Base-by-base conservation (phyloP, 73 alveolate species). In the Blepharisma japonicum region DNA sequence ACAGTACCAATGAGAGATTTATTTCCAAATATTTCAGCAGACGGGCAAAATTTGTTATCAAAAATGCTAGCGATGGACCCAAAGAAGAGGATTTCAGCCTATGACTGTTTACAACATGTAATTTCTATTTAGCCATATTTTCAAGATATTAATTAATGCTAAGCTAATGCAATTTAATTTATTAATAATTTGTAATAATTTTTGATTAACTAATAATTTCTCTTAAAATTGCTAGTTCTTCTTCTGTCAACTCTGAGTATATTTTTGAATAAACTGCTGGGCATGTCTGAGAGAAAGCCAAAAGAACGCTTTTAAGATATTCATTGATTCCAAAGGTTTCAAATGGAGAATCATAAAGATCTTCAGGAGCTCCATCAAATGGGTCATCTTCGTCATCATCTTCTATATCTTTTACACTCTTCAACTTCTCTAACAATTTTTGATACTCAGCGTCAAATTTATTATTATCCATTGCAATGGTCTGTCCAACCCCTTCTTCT, bases 301-400 rank as follows among this genome's bases (percentile, higher is more conserved):
- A 71, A 5, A 8, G 51, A 23, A 45, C 51, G 7, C 6, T 47
- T 71, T 11, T 47, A 71, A 68, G 46, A 39, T 21, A 71, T 71
- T 47, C 83, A 77, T 50, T 32, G 0, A 32, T 32, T 32, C 42
- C 85, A 53, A 56, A 70, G 32, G 68, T 74, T 68, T 86, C 93
- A 11, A 86, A 74, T n/a, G 86, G 86, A 25, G 87, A 76, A 46
- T 86, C 93, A 77, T 83, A 86, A 14, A 68, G 55, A 21, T 86
- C 89, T 6, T 81, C 84, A 77, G 77, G 79, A 27, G 68, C 83
- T 39, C 77, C 87, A 2, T 83, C 88, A 79, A 71, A 55, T 46
- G 51, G 86, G 6, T 76, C 89, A n/a, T 38, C 74, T 7, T 56
- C 83, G n/a, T 86, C 89, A 39, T 55, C 82, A 39, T 86, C 93